Percentiles rank a stretch among this genome's conserved stretches.
phyloP scores from a whole-genome alignment of 345 rosid genomes.

The Eucalyptus victrix region DNA sequence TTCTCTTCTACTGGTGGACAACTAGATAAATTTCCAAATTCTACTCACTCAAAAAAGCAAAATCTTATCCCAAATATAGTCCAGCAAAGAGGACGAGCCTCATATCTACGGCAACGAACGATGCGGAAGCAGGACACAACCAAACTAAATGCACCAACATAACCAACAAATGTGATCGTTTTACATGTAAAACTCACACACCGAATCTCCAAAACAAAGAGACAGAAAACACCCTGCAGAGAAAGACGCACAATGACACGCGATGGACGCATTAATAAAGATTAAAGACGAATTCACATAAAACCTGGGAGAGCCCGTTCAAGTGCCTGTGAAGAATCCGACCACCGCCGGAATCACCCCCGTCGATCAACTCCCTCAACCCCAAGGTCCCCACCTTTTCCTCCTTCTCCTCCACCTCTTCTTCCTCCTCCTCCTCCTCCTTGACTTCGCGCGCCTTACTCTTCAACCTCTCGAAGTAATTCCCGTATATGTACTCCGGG shows the following conservation, averaged over 20 bases:
- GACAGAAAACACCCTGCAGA: background rate
- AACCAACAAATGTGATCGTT: background rate
- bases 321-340: conserved; percentile 84
- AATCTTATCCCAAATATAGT: background rate
- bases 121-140: background rate
- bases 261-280: background rate
- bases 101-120: background rate
- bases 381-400: conserved; percentile 55
- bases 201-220: background rate
- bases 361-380: conserved; percentile 76
- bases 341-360: conserved; percentile 33
- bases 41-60: background rate
- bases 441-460: conserved; percentile 4
- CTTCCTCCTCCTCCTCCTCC: conserved; percentile 20
- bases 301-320: conserved; percentile 52
- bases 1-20: background rate
- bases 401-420: conserved; percentile 34
- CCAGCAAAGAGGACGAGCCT: background rate
- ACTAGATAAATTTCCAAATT: background rate
- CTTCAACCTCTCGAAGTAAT: conserved; percentile 87
- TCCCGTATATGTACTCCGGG: conserved; percentile 94
- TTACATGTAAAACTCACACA: background rate
- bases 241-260: background rate
- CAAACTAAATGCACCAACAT: background rate
- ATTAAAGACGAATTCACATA: background rate